These are phyloP conservation scores for Trametes meyenii DNA, from an alignment of 768 basidiomycete genomes.

Conservation along the genomic window DNA sequence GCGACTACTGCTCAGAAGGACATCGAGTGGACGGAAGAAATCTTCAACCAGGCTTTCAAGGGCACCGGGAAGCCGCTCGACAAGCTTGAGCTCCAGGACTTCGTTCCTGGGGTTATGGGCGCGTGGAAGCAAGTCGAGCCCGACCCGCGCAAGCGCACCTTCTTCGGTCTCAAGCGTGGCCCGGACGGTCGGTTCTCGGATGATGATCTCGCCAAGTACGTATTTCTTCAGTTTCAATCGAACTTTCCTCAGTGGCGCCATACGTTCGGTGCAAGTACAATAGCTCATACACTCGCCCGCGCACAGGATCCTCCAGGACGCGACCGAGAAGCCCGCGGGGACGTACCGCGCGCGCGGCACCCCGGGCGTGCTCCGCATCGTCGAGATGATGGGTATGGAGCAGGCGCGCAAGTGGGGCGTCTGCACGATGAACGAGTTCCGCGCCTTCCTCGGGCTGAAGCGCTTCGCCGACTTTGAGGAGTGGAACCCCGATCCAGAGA, in stretches of 20 bases:
- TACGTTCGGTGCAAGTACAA: background rate
- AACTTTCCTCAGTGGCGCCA: background rate
- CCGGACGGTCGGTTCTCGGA: slow-evolving; percentile 56
- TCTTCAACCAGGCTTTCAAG: slow-evolving; percentile 33
- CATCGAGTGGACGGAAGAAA: slow-evolving; percentile 37
- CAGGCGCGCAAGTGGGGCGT: slow-evolving; percentile 58
- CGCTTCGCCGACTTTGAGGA: slow-evolving; percentile 67
- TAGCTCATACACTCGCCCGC: background rate
- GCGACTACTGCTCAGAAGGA: slow-evolving; percentile 35
- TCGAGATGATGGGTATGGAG: slow-evolving; percentile 59
- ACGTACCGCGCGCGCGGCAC: slow-evolving; percentile 52
- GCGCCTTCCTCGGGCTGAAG: slow-evolving; percentile 70
- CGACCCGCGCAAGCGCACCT: slow-evolving; percentile 34
- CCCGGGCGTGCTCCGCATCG: slow-evolving; percentile 47
- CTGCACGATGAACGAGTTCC: slow-evolving; percentile 63
- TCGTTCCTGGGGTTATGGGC: slow-evolving; percentile 22
- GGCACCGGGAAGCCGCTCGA: slow-evolving; percentile 29
- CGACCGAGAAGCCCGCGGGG: slow-evolving; percentile 49
- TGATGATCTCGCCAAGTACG: slow-evolving; percentile 38
- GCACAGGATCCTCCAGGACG: slow-evolving; percentile 43
- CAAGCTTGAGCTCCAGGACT: slow-evolving; percentile 27
- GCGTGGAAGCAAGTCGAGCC: slow-evolving; percentile 24
- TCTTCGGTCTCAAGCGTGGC: slow-evolving; percentile 36
- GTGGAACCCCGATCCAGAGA: slow-evolving; percentile 67
- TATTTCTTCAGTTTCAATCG: background rate